A percentile compares a stretch with the other conserved stretches of the same genome.
phyloP scores from a whole-genome alignment of 768 basidiomycete genomes.

The Kwoniella shandongensis region DNA sequence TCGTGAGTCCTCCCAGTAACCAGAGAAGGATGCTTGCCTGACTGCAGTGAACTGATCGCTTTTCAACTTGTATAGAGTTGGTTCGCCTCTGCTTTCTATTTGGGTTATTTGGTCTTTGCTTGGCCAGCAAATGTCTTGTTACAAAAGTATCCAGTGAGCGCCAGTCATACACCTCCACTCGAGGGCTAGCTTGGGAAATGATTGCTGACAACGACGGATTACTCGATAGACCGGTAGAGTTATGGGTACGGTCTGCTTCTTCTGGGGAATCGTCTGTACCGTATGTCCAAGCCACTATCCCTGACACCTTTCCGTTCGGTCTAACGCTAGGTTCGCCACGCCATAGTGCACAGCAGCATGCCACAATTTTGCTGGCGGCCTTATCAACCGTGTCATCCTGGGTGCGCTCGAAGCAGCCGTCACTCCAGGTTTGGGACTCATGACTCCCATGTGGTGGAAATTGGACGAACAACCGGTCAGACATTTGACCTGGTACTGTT shows the following conservation, averaged over 20 bases:
- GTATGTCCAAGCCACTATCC: constrained; percentile 1
- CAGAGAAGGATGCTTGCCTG: too few species aligned
- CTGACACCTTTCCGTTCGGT: too few species aligned
- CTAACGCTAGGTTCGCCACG: too few species aligned
- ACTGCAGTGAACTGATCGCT: not conserved
- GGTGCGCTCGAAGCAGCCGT: constrained; percentile 48
- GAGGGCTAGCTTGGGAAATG: too few species aligned
- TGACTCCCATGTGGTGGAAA: constrained; percentile 52
- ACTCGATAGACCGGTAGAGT: constrained; percentile 26
- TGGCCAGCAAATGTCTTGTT: constrained; percentile 7
- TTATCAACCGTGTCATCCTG: constrained; percentile 47
- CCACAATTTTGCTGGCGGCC: constrained; percentile 40
- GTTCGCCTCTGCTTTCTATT: constrained; percentile 13
- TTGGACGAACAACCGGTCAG: constrained; percentile 47
- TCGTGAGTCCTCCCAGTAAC: too few species aligned
- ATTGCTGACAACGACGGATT: not conserved
- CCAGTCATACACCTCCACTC: too few species aligned
- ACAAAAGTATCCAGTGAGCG: constrained; percentile 5
- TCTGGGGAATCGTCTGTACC: constrained; percentile 52
- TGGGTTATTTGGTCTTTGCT: constrained; percentile 10
- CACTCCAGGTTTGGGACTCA: constrained; percentile 51
- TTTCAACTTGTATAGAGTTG: not conserved
- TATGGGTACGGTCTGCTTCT: constrained; percentile 34
- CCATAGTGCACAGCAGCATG: constrained; percentile 48
- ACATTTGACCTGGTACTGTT: constrained; percentile 49